Evolutionary conservation across 331 rosid genomes (phyloP).

Genomic region (Pyrus hybrid): DNA sequence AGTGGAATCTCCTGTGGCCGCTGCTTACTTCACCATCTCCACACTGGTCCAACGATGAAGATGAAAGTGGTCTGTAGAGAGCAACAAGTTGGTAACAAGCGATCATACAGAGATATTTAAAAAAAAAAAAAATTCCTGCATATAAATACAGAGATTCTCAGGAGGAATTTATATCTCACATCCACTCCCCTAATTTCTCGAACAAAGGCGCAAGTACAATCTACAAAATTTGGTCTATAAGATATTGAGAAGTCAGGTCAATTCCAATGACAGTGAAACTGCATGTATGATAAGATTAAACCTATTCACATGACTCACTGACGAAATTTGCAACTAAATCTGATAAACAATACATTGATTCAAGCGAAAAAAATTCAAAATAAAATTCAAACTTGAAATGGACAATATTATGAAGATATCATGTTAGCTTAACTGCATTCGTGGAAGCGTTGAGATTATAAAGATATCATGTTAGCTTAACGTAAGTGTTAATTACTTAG

Average conservation of each 20-base stretch:
- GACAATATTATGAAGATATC: no score
- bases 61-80: constrained; percentile 27
- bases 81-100: not conserved
- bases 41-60: constrained; percentile 29
- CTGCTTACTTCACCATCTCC: constrained; percentile 39
- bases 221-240: not conserved
- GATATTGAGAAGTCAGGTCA: not conserved
- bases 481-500: no score
- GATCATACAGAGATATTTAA: not conserved
- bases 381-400: no score
- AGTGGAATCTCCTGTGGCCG: constrained; percentile 43
- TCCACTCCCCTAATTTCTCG: not conserved
- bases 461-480: no score
- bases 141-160: not conserved
- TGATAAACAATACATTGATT: no score
- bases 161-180: not conserved
- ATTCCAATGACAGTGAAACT: not conserved
- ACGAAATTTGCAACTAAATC: not conserved
- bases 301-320: not conserved
- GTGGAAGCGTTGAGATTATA: no score
- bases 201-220: not conserved
- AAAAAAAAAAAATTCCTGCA: not conserved
- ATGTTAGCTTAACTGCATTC: no score
- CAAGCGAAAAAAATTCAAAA: no score
- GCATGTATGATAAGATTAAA: not conserved